phyloP scores from a whole-genome alignment of 805 yeast species.

The Wickerhamiella spandovensis region DNA sequence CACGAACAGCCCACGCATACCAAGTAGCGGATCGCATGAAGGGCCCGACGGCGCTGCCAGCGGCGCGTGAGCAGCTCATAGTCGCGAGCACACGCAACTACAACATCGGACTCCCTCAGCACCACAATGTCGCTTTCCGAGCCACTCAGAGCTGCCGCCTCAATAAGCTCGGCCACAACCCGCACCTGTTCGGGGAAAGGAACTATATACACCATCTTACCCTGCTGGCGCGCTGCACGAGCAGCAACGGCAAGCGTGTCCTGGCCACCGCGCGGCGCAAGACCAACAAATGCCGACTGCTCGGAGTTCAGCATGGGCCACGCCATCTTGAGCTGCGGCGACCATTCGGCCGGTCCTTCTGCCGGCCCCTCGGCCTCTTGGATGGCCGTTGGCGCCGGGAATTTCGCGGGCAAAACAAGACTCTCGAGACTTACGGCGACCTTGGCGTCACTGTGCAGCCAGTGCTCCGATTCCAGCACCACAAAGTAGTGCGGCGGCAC shows the following conservation, averaged over 20 bases:
- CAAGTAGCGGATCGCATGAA: slow-evolving; percentile 53
- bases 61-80: slow-evolving; percentile 61
- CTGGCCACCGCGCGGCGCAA: slow-evolving; percentile 4
- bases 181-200: neutral
- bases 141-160: neutral
- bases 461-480: slow-evolving; percentile 60
- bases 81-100: slow-evolving; percentile 48
- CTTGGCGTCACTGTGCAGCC: slow-evolving; percentile 66
- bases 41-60: slow-evolving; percentile 64
- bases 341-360: neutral
- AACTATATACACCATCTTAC: neutral
- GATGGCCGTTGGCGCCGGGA: slow-evolving; percentile 48
- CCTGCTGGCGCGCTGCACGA: neutral
- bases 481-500: slow-evolving; percentile 67
- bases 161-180: neutral
- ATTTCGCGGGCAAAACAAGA: slow-evolving; percentile 46
- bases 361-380: neutral
- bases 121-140: neutral
- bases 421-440: slow-evolving; percentile 44
- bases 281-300: slow-evolving; percentile 45
- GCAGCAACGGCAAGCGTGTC: neutral
- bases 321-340: neutral
- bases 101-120: neutral
- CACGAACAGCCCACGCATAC: slow-evolving; percentile 64
- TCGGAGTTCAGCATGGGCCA: slow-evolving; percentile 3